Conservation (phyloP, 257 asterid species). For the Solanum chiquidenum region DNA sequence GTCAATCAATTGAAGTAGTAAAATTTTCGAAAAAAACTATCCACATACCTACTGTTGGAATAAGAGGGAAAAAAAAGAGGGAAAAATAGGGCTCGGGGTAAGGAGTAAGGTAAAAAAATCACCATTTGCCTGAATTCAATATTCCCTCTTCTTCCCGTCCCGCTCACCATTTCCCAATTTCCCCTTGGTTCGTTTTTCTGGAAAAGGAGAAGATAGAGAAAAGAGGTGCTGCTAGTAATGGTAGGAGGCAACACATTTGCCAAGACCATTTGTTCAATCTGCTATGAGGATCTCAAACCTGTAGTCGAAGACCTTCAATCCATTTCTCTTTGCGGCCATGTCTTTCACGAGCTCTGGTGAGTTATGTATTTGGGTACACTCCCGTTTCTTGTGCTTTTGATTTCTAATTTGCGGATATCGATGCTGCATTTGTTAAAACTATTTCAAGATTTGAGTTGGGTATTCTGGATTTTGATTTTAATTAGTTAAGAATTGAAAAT, state of each 20-base stretch:
- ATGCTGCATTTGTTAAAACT: neutral
- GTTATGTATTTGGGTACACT: neutral
- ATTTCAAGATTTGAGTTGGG: neutral
- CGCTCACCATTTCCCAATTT: neutral
- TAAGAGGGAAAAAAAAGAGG: neutral
- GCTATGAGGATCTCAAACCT: constrained; percentile 94
- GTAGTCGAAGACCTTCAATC: constrained; percentile 73
- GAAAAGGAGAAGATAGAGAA: neutral
- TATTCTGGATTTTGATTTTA: neutral
- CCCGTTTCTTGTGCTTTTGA: neutral
- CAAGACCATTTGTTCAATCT: constrained; percentile 82
- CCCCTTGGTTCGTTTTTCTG: neutral
- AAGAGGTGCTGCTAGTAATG: constrained; percentile 10
- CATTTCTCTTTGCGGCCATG: constrained; percentile 90
- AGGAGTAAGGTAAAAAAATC: neutral
- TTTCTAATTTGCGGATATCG: neutral
- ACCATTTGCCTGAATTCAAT: neutral
- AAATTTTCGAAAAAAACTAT: too few species aligned
- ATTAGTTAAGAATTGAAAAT: neutral
- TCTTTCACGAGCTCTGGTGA: constrained; percentile 96
- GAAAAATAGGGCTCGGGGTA: neutral
- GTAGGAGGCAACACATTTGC: constrained; percentile 35
- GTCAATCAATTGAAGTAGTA: neutral
- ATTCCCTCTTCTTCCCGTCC: neutral
- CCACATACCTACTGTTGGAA: neutral